These are phyloP conservation scores for Clavispora fructus DNA, from an alignment of 805 yeast genomes.

Conservation along the genomic window DNA sequence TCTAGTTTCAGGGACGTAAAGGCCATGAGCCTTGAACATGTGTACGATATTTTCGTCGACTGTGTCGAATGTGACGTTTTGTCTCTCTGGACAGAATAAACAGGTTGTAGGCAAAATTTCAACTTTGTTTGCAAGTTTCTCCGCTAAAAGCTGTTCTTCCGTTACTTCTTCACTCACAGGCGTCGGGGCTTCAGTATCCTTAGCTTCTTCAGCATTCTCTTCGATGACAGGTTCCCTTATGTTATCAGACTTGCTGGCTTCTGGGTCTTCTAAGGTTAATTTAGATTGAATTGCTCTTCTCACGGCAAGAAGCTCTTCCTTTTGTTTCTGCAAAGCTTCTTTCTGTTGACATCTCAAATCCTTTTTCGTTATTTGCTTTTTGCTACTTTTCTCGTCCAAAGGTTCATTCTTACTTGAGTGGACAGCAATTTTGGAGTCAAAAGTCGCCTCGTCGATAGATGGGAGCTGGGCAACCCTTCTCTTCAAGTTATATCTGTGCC, in stretches of 20 bases:
- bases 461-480: conserved; percentile 73
- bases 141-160: conserved; percentile 40
- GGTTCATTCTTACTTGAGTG: conserved; percentile 10
- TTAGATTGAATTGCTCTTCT: conserved; percentile 36
- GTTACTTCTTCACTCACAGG: conserved; percentile 18
- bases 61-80: conserved; percentile 26
- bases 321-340: conserved; percentile 46
- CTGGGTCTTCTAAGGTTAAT: conserved; percentile 30
- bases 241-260: conserved; percentile 10
- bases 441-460: conserved; percentile 19
- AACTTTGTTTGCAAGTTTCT: conserved; percentile 41
- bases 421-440: conserved; percentile 19
- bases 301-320: conserved; percentile 34
- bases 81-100: conserved; percentile 42
- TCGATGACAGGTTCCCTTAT: conserved; percentile 3
- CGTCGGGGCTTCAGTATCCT: too few relatives aligned
- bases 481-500: conserved; percentile 96
- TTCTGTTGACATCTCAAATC: conserved; percentile 47
- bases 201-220: not conserved
- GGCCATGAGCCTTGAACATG: conserved; percentile 76
- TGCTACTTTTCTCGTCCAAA: conserved; percentile 18
- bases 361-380: conserved; percentile 39
- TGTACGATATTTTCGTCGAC: conserved; percentile 52
- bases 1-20: conserved; percentile 78
- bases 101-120: conserved; percentile 48